Base-by-base conservation (phyloP, 371 early-diverging fungal species). In the Mucor saturninus region DNA sequence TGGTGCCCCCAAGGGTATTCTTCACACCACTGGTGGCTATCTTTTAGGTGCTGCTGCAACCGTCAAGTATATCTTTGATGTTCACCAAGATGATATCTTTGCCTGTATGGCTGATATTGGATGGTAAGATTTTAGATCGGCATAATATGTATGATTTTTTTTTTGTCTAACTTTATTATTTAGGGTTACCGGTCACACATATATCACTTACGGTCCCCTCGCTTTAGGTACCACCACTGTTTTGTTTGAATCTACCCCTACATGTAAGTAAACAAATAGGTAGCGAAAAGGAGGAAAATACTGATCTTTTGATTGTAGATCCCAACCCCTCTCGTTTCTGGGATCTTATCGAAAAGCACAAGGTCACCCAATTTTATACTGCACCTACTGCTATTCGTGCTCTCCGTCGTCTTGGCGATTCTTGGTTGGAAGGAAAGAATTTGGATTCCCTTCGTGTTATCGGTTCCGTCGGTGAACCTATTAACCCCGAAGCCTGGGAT, bases 321-420 rank as follows among this genome's bases (percentile, higher is more conserved):
- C 96, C 96, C 35, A 83, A 86, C 57, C 86, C 92, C 28, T 81
- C 82, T 39, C 85, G 95, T 53, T 89, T 92, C 81, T 96, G 95
- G 92, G 74, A 89, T 57, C 64, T 90, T 31, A 88, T 96, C 37
- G 91, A 90, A 59, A 87, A 91, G 49, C 93, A 94, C 86, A 90
- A 86, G 69, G 78, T 98, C 68, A 98, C 98, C 8, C 98, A 97
- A 72, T 92, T 98, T 67, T 99, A 98, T 77, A 99, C 99, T 28
- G 98, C 99, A 0, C 99, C 99, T 21, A 99, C 99, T 6, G 96
- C 97, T 39, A 94, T 99, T 64, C 91, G 99, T 54, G 94, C 96
- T 5, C 83, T 98, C 60, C 89, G 94, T 59, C 87, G 93, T 35
- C 73, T 91, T 28, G 96, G 97, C 50, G 92, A 96, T 64, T 79